Evolutionary conservation across 345 rosid species (phyloP).

Genomic region (Raphanus sativus): DNA sequence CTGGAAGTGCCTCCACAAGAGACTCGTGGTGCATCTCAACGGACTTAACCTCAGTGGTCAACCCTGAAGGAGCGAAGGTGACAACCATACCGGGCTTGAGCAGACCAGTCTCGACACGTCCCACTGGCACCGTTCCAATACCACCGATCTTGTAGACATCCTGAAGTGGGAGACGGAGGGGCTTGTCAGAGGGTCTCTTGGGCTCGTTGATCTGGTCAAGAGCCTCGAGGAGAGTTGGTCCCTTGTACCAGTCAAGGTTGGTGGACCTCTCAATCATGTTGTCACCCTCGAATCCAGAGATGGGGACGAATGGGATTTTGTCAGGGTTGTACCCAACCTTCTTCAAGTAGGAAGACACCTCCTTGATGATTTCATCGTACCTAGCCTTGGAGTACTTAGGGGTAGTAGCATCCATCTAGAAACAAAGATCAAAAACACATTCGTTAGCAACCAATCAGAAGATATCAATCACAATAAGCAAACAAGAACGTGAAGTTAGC

Average conservation of each 20-base stretch:
- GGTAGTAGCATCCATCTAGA: slow-evolving; percentile 2
- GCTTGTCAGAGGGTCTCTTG: slow-evolving; percentile 10
- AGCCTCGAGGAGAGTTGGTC: slow-evolving; percentile 14
- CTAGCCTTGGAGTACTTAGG: slow-evolving; percentile 1
- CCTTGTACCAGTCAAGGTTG: slow-evolving; percentile 18
- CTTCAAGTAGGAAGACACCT: slow-evolving; percentile 13
- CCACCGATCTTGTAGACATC: slow-evolving; percentile 17
- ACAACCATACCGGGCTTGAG: slow-evolving; percentile 14
- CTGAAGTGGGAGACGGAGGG: slow-evolving; percentile 14
- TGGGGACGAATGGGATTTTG: slow-evolving; percentile 12
- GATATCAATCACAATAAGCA: not conserved
- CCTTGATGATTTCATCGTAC: slow-evolving; percentile 9
- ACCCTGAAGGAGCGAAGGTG: slow-evolving; percentile 5
- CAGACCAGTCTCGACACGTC: slow-evolving; percentile 11
- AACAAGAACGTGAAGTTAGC: not conserved
- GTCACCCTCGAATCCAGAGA: slow-evolving; percentile 11
- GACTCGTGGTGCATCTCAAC: slow-evolving; percentile 21
- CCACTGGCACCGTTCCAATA: slow-evolving; percentile 20
- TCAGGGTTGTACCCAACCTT: slow-evolving; percentile 10
- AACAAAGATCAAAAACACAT: not conserved
- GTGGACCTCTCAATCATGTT: slow-evolving; percentile 18
- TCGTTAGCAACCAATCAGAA: not conserved
- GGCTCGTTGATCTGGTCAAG: slow-evolving; percentile 22
- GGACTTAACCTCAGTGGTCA: slow-evolving; percentile 13
- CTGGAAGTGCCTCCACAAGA: slow-evolving; percentile 7